A percentile compares a stretch with the other conserved stretches of the same genome.
These are phyloP conservation scores for Penicillium polonicum DNA, from an alignment of 2,329 filamentous ascomycete genomes.

Conservation along the genomic window DNA sequence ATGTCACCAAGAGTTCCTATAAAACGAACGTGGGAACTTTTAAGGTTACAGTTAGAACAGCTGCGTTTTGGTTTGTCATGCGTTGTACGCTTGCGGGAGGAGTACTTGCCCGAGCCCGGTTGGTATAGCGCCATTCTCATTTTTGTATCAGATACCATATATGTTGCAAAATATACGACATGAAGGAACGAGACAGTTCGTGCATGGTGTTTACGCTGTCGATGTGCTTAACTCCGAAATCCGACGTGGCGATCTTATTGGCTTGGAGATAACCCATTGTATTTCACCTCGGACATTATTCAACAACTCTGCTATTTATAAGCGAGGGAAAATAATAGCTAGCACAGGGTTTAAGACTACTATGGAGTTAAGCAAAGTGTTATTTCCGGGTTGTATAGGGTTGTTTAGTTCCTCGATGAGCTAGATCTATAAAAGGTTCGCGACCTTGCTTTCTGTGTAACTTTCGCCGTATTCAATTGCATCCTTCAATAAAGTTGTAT, in stretches of 20 bases:
- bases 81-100: not conserved
- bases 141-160: not conserved
- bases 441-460: not conserved
- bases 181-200: not conserved
- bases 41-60: constrained; percentile 53
- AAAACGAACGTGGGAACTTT: constrained; percentile 22
- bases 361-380: not conserved
- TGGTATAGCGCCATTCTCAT: not conserved
- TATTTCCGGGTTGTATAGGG: not conserved
- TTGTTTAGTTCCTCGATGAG: not conserved
- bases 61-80: constrained; percentile 38
- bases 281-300: not conserved
- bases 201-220: not conserved
- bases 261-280: not conserved
- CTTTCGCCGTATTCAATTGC: not conserved
- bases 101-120: constrained; percentile 17
- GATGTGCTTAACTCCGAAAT: not conserved
- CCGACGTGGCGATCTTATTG: not conserved
- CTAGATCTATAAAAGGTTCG: not conserved
- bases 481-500: not conserved
- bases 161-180: not conserved
- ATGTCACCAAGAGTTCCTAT: not conserved
- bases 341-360: not conserved
- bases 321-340: no score
- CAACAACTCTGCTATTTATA: not conserved